Base-by-base conservation (phyloP, 371 early-diverging fungal genomes). In the Mortierella sp. region DNA sequence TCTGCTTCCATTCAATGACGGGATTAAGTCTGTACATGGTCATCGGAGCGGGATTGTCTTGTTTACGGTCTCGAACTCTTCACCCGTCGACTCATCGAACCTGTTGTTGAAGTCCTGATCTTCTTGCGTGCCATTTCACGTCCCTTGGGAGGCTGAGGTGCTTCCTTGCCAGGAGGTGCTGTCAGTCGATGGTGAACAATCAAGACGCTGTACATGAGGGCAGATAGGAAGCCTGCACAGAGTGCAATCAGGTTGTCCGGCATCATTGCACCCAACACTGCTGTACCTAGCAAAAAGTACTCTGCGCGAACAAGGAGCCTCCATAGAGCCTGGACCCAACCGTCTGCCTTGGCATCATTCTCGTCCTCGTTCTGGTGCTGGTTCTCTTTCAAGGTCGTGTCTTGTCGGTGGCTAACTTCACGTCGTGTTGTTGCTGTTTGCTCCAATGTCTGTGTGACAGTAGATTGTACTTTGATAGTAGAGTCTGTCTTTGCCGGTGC, bases 231-330 rank as follows among this genome's bases (percentile, higher is more conserved):
- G 5, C 73, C 73, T 3, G 59, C 59, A 24, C 62, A 62, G 40
- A 72, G 58, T 5, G 66, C 73, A 19, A 54, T 22, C 14, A 56
- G 2, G 41, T 66, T 66, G 12, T 72, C 73, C 22, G 73, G 73
- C 58, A 66, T 60, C 61, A 66, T 66, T 3, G 67, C 67, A 1
- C 73, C 73, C 31, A 72, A 34, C 24, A 72, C 73, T 0, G 73
- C 73, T 0, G 73, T 66, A 13, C 73, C 67, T 1, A 72, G 43
- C 12, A 72, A n/a, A 17, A 72, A 44, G 46, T 66, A 72, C 28
- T 72, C 73, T 14, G 61, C 60, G 2, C 65, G 61, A 16, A 66
- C 44, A 17, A 72, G 50, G 16, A 66, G 28, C n/a, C 49, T 46
- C 73, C 73, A 72, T 2, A 72, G 39, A 13, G 31, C 9, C 13